These are phyloP conservation scores for Aspergillus brunneoviolaceus DNA, from an alignment of 2,329 filamentous ascomycete species.

Conservation along the genomic window DNA sequence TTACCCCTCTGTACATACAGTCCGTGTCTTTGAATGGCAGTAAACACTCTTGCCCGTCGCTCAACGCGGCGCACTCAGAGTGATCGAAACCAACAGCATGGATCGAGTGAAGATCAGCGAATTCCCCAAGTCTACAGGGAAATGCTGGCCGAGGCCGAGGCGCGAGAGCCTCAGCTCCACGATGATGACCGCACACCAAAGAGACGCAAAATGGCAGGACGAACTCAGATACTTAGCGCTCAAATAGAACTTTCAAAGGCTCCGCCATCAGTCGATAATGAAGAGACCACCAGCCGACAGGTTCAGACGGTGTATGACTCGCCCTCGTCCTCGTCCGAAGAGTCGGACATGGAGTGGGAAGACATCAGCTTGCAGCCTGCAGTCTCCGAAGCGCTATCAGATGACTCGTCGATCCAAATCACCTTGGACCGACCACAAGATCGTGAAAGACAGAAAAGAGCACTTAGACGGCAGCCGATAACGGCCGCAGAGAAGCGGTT, in stretches of 20 bases:
- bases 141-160: slow-evolving; percentile 43
- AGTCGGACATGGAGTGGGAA: slow-evolving; percentile 65
- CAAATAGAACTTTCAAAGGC: slow-evolving; percentile 14
- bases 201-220: slow-evolving; percentile 37
- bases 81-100: background rate
- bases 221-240: slow-evolving; percentile 15
- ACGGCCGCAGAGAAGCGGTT: slow-evolving; percentile 58
- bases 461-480: slow-evolving; percentile 51
- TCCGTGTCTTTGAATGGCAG: background rate
- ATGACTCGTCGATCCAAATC: slow-evolving; percentile 35
- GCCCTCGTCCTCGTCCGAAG: slow-evolving; percentile 54
- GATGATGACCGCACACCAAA: slow-evolving; percentile 36
- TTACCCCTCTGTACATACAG: background rate
- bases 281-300: slow-evolving; percentile 14
- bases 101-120: slow-evolving; percentile 21
- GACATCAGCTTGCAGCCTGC: slow-evolving; percentile 52
- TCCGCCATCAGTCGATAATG: slow-evolving; percentile 7
- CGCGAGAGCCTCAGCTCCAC: slow-evolving; percentile 28
- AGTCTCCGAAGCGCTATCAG: slow-evolving; percentile 21
- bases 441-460: slow-evolving; percentile 21
- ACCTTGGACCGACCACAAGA: slow-evolving; percentile 37
- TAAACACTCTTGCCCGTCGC: background rate
- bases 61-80: background rate
- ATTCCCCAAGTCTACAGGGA: slow-evolving; percentile 42
- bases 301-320: slow-evolving; percentile 39